phyloP scores from a whole-genome alignment of 768 basidiomycete species.

The Amanita brunnescens region DNA sequence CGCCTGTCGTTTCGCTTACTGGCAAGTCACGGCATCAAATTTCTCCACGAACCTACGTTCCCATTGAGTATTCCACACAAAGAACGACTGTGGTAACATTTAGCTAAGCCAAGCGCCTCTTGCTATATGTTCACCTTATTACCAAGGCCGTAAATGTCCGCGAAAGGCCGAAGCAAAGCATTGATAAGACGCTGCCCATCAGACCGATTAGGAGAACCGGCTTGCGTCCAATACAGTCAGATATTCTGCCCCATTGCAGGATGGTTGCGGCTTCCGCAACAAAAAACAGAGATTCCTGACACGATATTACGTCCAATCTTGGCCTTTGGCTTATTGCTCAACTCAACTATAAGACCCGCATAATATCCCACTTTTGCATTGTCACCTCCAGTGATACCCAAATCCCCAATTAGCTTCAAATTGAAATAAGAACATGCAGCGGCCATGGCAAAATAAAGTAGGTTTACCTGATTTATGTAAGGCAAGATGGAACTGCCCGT shows the following conservation, averaged over 20 bases:
- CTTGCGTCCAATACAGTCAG: constrained; percentile 52
- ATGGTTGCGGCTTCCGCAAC: constrained; percentile 47
- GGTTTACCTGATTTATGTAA: too few species aligned
- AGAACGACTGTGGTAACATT: constrained; percentile 42
- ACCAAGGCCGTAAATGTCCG: constrained; percentile 45
- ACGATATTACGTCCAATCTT: not conserved
- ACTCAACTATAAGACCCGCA: too few species aligned
- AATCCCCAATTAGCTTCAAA: constrained; percentile 46
- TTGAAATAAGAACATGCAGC: not conserved
- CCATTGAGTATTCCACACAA: too few species aligned
- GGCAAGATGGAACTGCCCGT: constrained; percentile 3
- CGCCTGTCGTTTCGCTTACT: constrained; percentile 27
- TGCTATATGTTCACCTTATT: constrained; percentile 32
- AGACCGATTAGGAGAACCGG: too few species aligned
- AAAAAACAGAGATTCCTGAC: constrained; percentile 56
- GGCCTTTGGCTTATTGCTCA: constrained; percentile 16
- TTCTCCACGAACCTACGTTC: constrained; percentile 37
- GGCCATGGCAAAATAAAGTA: too few species aligned
- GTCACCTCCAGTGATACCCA: constrained; percentile 56
- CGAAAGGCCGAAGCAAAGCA: constrained; percentile 55
- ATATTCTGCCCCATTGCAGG: constrained; percentile 56
- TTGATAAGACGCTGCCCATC: constrained; percentile 41
- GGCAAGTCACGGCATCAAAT: not conserved
- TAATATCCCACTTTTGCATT: too few species aligned
- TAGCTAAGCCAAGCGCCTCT: not conserved